Evolutionary conservation across 225 moss, liverwort and hornwort genomes (phyloP), one percentile per base, ranked within the genome.

Genomic region (Climacium dendroides): DNA sequence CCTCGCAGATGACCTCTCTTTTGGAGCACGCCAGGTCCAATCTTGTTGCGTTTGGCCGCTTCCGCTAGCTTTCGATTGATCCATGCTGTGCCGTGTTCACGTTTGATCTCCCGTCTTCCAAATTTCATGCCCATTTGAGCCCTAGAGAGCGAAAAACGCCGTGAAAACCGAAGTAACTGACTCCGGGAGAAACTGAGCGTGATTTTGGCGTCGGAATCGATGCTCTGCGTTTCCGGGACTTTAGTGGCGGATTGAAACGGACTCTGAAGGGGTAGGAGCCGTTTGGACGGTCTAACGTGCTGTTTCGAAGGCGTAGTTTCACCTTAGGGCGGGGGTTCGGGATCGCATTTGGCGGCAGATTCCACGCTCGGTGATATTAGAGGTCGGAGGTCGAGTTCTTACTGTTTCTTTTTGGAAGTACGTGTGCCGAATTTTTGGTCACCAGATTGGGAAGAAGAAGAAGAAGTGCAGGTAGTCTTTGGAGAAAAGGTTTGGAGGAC

Each of bases 231-330:
- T 57, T 23, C 82, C 72, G 66, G 50, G 47, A 83, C 67, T 47
- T 25, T 45, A 73, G 78, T 73, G 72, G 79, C 43, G 72, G 85
- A 76, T 74, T 86, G 80, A 75, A 62, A 58, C 72, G 81, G 72
- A 81, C 39, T 85, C 70, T 74, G 87, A 88, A 87, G 78, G 90
- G 88, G 89, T 85, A 65, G 89, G 82, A 90, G 87, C 88, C 90
- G 90, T 80, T 90, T 87, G 88, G 88, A 78, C 81, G 89, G 72
- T 35, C 73, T 75, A 50, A 69, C 80, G 87, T 89, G 85, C 85
- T 85, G 66, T 71, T 85, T 85, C 84, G 54, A 35, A 62, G 72
- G 57, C 77, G 72, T 34, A 59, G 75, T 75, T 86, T 48, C 45
- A 34, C 37, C 39, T 76, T 53, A 82, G 81, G 91, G 82, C 73